Conservation (phyloP, 208 protist species). For the Perkinsela sp. region DNA sequence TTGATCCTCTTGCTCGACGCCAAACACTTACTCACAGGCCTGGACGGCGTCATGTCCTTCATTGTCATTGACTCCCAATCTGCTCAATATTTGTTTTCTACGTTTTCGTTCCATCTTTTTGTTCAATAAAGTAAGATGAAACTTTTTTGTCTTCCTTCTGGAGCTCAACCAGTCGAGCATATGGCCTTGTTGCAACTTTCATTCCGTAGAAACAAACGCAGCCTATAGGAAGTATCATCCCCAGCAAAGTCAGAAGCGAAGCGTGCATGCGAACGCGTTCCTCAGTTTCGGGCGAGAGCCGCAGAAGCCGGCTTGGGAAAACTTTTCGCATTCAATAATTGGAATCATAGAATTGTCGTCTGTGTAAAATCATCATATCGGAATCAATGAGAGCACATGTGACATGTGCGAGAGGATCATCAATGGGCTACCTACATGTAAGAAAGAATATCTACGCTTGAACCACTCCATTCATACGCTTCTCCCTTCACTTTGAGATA, state of each 20-base stretch:
- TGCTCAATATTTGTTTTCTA: too few species aligned
- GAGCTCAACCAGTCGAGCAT: too few species aligned
- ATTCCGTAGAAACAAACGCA: not conserved
- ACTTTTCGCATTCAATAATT: not conserved
- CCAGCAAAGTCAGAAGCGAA: not conserved
- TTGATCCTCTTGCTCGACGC: too few species aligned
- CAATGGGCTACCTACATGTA: not conserved
- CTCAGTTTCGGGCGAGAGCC: not conserved
- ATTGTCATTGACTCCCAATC: too few species aligned
- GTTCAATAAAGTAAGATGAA: too few species aligned
- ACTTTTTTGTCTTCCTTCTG: too few species aligned
- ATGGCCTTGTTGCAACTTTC: too few species aligned
- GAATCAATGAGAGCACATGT: not conserved
- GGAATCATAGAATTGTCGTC: not conserved
- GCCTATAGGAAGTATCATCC: not conserved
- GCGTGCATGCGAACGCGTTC: not conserved
- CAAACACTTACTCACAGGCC: too few species aligned
- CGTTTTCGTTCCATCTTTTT: too few species aligned
- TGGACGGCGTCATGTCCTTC: too few species aligned
- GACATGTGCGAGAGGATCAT: too few species aligned
- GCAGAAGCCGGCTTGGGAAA: not conserved
- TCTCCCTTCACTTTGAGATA: not conserved
- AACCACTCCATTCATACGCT: not conserved
- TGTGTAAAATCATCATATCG: not conserved
- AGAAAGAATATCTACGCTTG: not conserved